Evolutionary conservation across 2,329 filamentous ascomycete genomes (phyloP).

Genomic region (Pseudodiploospora longispora): DNA sequence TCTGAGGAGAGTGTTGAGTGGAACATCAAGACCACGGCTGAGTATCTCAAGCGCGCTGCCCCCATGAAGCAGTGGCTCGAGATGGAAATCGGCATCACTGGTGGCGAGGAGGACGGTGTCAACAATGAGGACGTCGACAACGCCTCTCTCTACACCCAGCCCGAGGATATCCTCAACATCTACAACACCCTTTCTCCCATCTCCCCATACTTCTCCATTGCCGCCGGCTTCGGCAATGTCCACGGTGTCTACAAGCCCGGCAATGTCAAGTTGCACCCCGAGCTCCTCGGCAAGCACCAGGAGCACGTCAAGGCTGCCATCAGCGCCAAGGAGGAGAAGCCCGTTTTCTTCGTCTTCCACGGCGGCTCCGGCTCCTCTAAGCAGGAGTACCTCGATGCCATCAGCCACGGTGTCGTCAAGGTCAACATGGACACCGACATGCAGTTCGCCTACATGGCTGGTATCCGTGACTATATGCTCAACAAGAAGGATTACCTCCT

Average conservation of each 20-base stretch:
- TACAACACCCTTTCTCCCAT: conserved; percentile 78
- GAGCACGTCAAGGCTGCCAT: conserved; percentile 78
- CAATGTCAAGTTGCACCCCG: conserved; percentile 94
- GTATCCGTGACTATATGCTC: conserved; percentile 90
- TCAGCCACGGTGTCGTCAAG: conserved; percentile 93
- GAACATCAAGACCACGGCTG: conserved; percentile 87
- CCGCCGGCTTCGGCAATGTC: conserved; percentile 96
- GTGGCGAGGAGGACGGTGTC: conserved; percentile 95
- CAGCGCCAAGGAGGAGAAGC: conserved; percentile 67
- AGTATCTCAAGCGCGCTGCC: conserved; percentile 87
- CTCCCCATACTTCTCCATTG: conserved; percentile 95
- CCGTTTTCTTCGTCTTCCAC: conserved; percentile 99
- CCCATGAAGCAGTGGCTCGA: conserved; percentile 99
- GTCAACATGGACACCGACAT: conserved; percentile 98
- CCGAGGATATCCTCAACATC: conserved; percentile 90
- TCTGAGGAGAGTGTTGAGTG: conserved; percentile 84
- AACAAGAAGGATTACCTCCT: conserved; percentile 93
- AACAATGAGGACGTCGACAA: conserved; percentile 99
- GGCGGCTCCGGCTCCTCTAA: conserved; percentile 89
- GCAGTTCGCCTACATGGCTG: conserved; percentile 86
- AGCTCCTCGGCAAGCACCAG: conserved; percentile 96
- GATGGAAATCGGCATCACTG: conserved; percentile 86
- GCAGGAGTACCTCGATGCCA: conserved; percentile 83
- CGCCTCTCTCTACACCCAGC: conserved; percentile 94
- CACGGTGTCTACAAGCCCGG: conserved; percentile 98